A percentile compares a stretch with the other conserved stretches of the same genome.
These are phyloP conservation scores for Backusella westeae DNA, from an alignment of 192 early-diverging fungal genomes.

Conservation along the genomic window DNA sequence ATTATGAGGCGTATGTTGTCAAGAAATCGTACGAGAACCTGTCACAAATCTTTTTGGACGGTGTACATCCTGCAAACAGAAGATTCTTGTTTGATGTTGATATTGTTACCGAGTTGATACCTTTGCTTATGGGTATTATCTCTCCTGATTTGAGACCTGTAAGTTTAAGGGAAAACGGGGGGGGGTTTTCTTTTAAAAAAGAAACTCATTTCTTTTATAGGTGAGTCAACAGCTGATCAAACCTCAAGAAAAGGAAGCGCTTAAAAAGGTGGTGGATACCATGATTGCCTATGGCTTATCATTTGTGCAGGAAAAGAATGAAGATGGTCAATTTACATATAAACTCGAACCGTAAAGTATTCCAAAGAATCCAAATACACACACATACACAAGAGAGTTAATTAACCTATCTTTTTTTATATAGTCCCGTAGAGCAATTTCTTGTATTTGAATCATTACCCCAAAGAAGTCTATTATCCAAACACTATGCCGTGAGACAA, in stretches of 20 bases:
- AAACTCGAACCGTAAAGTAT: slow-evolving; percentile 77
- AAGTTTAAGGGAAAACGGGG: slow-evolving; percentile 28
- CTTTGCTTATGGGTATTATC: slow-evolving; percentile 72
- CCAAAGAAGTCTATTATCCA: slow-evolving; percentile 47
- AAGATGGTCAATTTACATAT: slow-evolving; percentile 57
- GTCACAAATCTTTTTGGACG: slow-evolving; percentile 43
- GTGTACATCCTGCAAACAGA: slow-evolving; percentile 47
- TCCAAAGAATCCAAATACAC: neutral
- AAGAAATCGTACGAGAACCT: slow-evolving; percentile 57
- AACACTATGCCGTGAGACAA: slow-evolving; percentile 77
- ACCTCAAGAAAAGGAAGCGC: slow-evolving; percentile 52
- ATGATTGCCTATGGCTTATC: slow-evolving; percentile 72
- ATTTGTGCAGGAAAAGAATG: slow-evolving; percentile 65
- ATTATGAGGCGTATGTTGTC: slow-evolving; percentile 61
- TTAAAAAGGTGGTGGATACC: slow-evolving; percentile 59
- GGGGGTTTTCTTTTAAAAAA: neutral
- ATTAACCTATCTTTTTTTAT: neutral
- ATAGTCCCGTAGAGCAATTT: slow-evolving; percentile 50
- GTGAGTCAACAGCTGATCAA: slow-evolving; percentile 62
- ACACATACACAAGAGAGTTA: neutral
- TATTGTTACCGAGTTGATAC: slow-evolving; percentile 56
- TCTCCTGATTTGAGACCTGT: slow-evolving; percentile 73
- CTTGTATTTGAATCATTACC: slow-evolving; percentile 37
- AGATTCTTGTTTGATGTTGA: slow-evolving; percentile 45
- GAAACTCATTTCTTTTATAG: slow-evolving; percentile 33